phyloP scores from a whole-genome alignment of 352 stramenopile species.

The Globisporangium rhizosaccharum region DNA sequence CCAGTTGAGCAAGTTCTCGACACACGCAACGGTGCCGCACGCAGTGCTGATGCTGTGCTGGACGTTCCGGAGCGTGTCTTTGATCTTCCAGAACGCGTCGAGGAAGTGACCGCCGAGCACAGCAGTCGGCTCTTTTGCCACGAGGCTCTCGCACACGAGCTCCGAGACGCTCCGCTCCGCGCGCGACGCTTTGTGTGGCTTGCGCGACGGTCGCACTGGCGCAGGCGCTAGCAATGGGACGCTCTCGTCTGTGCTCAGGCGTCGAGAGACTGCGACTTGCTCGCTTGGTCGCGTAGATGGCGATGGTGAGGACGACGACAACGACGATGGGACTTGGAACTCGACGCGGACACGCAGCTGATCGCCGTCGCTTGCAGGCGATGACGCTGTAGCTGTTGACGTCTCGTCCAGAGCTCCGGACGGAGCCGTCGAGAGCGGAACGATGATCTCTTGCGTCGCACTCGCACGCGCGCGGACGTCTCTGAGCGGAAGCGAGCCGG shows the following conservation, averaged over 20 bases:
- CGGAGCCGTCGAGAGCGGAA: conserved; percentile 33
- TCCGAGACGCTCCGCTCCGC: conserved; percentile 64
- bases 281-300: not conserved
- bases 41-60: conserved; percentile 69
- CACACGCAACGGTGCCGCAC: conserved; percentile 64
- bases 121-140: conserved; percentile 62
- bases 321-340: conserved; percentile 15
- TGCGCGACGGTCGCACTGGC: not conserved
- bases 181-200: conserved; percentile 19
- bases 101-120: conserved; percentile 68
- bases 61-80: conserved; percentile 71
- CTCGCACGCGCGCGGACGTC: conserved; percentile 21
- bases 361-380: conserved; percentile 10
- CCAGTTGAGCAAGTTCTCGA: conserved; percentile 86
- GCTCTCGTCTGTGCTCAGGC: conserved; percentile 7
- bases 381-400: not conserved
- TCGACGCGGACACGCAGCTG: conserved; percentile 53
- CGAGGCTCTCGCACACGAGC: conserved; percentile 60
- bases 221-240: no score
- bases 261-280: not conserved
- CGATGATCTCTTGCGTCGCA: conserved; percentile 30
- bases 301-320: not conserved
- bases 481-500: conserved; percentile 39
- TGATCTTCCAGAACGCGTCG: conserved; percentile 80
- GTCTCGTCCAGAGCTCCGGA: conserved; percentile 1